These are phyloP conservation scores for Bromus sterilis DNA, from an alignment of 176 grass and related monocot genomes.

Conservation along the genomic window DNA sequence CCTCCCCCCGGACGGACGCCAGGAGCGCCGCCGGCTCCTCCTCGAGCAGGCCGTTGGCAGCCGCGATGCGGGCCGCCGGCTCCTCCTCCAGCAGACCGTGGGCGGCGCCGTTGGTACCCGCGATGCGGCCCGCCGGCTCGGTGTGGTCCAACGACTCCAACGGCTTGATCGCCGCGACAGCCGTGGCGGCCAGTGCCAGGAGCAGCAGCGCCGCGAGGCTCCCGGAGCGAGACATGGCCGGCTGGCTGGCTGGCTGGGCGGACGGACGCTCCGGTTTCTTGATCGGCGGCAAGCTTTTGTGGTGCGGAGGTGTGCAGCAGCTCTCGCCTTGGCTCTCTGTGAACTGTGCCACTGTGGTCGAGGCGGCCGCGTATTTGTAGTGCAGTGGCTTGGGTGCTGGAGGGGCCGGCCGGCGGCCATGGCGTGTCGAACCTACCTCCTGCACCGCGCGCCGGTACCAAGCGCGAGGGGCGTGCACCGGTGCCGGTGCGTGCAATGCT, in stretches of 20 bases:
- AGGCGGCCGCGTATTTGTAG: background rate
- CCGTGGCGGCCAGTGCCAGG: slow-evolving; percentile 15
- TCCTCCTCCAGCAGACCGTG: background rate
- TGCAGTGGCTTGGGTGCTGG: background rate
- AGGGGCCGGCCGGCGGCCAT: background rate
- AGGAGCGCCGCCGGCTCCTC: background rate
- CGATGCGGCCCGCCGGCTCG: background rate
- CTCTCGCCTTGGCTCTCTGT: background rate
- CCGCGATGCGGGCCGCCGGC: background rate
- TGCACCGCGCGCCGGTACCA: background rate
- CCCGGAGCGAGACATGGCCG: slow-evolving; percentile 10
- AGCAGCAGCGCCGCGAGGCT: slow-evolving; percentile 8
- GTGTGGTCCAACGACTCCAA: too few species aligned
- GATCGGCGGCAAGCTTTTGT: too few species aligned
- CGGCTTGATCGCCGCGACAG: background rate
- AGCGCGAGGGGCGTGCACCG: background rate
- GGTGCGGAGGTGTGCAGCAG: too few species aligned
- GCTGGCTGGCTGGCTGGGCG: background rate
- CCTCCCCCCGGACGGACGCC: background rate
- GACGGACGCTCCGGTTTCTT: background rate
- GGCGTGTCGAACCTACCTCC: background rate
- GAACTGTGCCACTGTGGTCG: too few species aligned
- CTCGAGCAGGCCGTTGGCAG: background rate
- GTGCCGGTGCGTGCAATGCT: background rate
- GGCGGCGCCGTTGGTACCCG: background rate